These are phyloP conservation scores for Plasmodium adleri DNA, from an alignment of 169 alveolate species.

Conservation along the genomic window DNA sequence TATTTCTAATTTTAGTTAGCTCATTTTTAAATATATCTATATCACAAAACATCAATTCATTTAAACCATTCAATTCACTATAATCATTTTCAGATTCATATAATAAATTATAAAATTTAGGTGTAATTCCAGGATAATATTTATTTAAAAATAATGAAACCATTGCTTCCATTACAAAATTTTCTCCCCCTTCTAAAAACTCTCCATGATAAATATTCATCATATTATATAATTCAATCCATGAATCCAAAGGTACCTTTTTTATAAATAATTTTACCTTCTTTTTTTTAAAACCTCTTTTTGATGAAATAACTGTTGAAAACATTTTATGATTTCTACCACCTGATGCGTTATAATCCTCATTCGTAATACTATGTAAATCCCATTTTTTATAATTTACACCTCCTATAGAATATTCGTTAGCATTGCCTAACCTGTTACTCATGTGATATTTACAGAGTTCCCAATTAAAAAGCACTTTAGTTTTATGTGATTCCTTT, in stretches of 20 bases:
- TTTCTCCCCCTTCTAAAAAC: conserved; percentile 86
- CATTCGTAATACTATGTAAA: conserved; percentile 66
- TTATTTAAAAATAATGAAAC: conserved; percentile 79
- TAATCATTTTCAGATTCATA: conserved; percentile 73
- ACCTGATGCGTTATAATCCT: conserved; percentile 77
- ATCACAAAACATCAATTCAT: conserved; percentile 18
- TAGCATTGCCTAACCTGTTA: conserved; percentile 20
- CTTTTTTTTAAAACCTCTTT: conserved; percentile 19
- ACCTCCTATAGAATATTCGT: conserved; percentile 63
- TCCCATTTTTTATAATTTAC: conserved; percentile 79
- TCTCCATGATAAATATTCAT: conserved; percentile 83
- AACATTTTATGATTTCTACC: conserved; percentile 80
- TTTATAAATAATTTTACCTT: conserved; percentile 78
- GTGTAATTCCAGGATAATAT: conserved; percentile 78
- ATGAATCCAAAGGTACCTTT: conserved; percentile 81
- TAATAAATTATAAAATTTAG: conserved; percentile 80
- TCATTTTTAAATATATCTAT: conserved; percentile 48
- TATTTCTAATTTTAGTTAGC: conserved; percentile 14
- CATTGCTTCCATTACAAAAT: conserved; percentile 88
- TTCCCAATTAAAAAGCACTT: conserved; percentile 11
- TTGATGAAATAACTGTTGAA: conserved; percentile 47
- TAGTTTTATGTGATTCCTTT: too few species aligned
- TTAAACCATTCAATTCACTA: not conserved
- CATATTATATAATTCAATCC: conserved; percentile 83
- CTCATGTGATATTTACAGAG: not conserved